Base-by-base conservation (phyloP, 257 asterid species). In the Rauvolfia tetraphylla region DNA sequence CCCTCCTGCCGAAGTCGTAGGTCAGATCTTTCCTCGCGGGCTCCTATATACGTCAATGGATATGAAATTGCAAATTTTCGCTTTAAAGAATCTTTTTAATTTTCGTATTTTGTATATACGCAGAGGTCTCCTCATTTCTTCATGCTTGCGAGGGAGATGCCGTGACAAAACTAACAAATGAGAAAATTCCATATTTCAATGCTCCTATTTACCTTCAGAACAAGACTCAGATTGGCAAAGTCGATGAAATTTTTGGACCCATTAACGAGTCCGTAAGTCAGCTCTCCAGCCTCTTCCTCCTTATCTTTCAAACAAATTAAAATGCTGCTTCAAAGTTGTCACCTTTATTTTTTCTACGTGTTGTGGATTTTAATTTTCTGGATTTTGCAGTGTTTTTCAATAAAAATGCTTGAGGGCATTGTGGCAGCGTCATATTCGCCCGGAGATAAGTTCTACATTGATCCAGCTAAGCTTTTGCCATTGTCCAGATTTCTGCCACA, bases 71-170 rank as follows among this genome's bases (percentile, higher is more conserved):
- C 38, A 10, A 8, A 29, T 27, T 7, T 22, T 71, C 14, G 14
- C 36, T 36, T 42, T 4, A 13, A 0, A 1, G 14, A 46, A 22
- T 22, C 14, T 75, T 2, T 33, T 17, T 7, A 42, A 10, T 27
- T 44, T 15, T 1, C 29, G 39, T 5, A 22, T 61, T 11, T 6
- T 44, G 31, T 29, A 7, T 53, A 8, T 14, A 22, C 56, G 91
- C 89, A 95, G 99, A 95, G 90, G 85, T 95, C 20, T 85, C 98
- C 25, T 51, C 96, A 36, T 95, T 93, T 83, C 70, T 93, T 73
- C 89, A 91, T 85, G 97, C 97, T 23, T 86, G 92, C 76, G 99
- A 95, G 79, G 99, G 99, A 41, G 99, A 95, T 76, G 99, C 98
- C 7, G 98, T 95, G 56, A 87, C 97, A 17, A 90, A 88, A 87